Base-by-base conservation (phyloP, 495 filamentous ascomycete genomes). In the Patellaria atrata region DNA sequence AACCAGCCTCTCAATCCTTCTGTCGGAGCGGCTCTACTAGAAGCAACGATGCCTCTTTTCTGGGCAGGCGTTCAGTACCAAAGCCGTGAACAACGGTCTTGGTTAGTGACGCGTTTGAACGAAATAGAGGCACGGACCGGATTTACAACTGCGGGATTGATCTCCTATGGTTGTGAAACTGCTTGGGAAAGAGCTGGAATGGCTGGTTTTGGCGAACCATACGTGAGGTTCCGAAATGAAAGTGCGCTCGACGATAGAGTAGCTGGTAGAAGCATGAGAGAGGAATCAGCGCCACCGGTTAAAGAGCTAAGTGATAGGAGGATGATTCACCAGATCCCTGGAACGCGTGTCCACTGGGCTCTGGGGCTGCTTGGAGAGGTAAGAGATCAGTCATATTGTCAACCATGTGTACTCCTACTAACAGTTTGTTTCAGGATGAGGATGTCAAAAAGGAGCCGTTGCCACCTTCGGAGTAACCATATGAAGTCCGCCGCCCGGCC, bases 11-110 rank as follows among this genome's bases (percentile, higher is more conserved):
- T 94, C 0, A 86, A 74, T 41, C 86, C 87, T 13, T 65, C 71
- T n/a, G 66, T 91, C 27, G 85, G 80, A 8, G 78, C 79, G 3
- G 81, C 75, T 0, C 63, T 94, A 11, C 80, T 79, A 25, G 85
- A 96, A 56, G 71, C 68, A 44, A 72, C 72, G 1, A 74, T 93
- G 43, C 68, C 75, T 1, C 55, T 94, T 2, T 96, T 96, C 59
- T 82, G 93, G 20, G 75, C 86, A 0, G 89, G 69, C 0, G 69
- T 96, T 13, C 67, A 94, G 64, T 94, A 79, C 56, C 71, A 68
- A 38, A 67, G 80, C 41, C 41, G 69, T 10, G 59, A 53, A 2
- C 84, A 96, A 50, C 71, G 89, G 1, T 64, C 65, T 24, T 93
- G 82, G 81, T 65, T 72, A 0, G 67, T 93, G 40, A 59, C 63